Conservation (phyloP, 2,329 filamentous ascomycete genomes). For the Diaporthe aspalathi region DNA sequence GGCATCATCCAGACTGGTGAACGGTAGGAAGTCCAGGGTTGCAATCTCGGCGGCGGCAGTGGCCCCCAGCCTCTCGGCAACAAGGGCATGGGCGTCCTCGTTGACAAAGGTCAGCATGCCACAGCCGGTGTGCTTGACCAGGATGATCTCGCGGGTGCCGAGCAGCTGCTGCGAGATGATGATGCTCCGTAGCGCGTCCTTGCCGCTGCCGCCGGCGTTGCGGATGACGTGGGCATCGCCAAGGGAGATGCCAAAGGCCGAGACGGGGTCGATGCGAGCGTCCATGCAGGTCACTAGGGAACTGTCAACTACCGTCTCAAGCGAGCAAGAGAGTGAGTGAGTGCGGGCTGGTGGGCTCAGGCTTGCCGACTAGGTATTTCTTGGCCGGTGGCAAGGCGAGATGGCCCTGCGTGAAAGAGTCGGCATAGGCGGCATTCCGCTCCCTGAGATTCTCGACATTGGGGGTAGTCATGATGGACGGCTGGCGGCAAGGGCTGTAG, state of each 20-base stretch:
- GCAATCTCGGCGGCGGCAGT: conserved; percentile 59
- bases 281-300: conserved; percentile 82
- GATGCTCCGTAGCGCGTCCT: conserved; percentile 78
- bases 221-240: conserved; percentile 85
- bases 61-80: conserved; percentile 69
- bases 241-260: conserved; percentile 76
- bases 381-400: conserved; percentile 77
- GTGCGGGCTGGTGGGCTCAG: background rate
- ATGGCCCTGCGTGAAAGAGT: conserved; percentile 71
- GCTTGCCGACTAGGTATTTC: conserved; percentile 72
- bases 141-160: conserved; percentile 78
- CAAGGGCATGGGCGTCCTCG: conserved; percentile 63
- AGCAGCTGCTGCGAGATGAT: conserved; percentile 84
- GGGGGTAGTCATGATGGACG: conserved; percentile 40
- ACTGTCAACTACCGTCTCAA: conserved; percentile 39
- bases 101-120: conserved; percentile 80
- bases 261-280: conserved; percentile 75
- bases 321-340: conserved; percentile 18
- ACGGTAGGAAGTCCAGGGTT: conserved; percentile 70
- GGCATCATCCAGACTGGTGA: conserved; percentile 71
- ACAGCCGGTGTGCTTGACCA: conserved; percentile 81
- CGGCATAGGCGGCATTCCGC: conserved; percentile 45
- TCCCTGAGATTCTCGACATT: conserved; percentile 46
- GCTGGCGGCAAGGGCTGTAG: background rate
- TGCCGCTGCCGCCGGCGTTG: conserved; percentile 75